phyloP scores from a whole-genome alignment of 345 rosid genomes.

The rapeseed (Brassica napus) region DNA sequence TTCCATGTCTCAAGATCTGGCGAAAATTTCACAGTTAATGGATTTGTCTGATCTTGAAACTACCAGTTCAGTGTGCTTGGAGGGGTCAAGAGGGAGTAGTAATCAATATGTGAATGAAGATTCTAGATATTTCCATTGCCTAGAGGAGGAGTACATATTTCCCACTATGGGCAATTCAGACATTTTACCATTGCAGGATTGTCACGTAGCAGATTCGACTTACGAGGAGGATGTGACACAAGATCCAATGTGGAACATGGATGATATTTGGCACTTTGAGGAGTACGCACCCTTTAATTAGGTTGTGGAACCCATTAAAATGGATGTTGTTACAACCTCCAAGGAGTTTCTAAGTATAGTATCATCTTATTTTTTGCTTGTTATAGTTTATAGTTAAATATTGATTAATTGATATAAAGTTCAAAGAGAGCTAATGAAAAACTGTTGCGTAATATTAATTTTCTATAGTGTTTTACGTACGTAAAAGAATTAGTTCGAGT shows the following conservation, averaged over 20 bases:
- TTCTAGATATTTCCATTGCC: conserved; percentile 36
- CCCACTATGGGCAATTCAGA: conserved; percentile 39
- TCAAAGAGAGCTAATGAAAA: conserved; percentile 5
- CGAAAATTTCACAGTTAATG: conserved; percentile 30
- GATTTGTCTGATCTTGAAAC: conserved; percentile 35
- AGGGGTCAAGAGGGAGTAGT: conserved; percentile 23
- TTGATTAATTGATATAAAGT: not conserved
- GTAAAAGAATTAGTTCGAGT: not conserved
- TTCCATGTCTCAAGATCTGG: conserved; percentile 24
- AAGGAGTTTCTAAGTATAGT: not conserved
- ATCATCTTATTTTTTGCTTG: not conserved
- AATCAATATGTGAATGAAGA: conserved; percentile 36
- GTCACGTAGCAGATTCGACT: conserved; percentile 49
- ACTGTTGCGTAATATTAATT: not conserved
- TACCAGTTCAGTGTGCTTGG: conserved; percentile 14
- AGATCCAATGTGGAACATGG: conserved; percentile 56
- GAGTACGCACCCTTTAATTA: conserved; percentile 30
- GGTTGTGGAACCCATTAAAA: not conserved
- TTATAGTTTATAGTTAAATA: not conserved
- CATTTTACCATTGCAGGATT: conserved; percentile 20
- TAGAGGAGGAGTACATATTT: conserved; percentile 42
- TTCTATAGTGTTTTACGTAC: not conserved
- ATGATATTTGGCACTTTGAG: conserved; percentile 64
- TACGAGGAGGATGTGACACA: conserved; percentile 44
- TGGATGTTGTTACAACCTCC: conserved; percentile 11